phyloP scores from a whole-genome alignment of 2,329 filamentous ascomycete species.

The Tolypocladium nubicola region DNA sequence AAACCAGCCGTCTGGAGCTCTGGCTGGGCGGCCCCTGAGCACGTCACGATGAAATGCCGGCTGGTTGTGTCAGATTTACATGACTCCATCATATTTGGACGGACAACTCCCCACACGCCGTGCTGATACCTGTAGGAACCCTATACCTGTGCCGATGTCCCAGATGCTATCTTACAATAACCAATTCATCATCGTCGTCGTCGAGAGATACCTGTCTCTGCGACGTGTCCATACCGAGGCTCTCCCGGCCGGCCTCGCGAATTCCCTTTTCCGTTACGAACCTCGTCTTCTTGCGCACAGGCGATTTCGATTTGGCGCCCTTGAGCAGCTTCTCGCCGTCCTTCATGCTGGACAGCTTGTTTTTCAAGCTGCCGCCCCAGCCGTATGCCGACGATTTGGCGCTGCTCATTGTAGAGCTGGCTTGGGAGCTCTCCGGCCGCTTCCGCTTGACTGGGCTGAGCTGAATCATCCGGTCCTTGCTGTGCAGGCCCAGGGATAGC shows the following conservation, averaged over 20 bases:
- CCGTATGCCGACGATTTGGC: slow-evolving; percentile 28
- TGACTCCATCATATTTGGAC: neutral
- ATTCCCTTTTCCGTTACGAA: slow-evolving; percentile 72
- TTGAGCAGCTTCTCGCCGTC: slow-evolving; percentile 41
- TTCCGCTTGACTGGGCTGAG: slow-evolving; percentile 54
- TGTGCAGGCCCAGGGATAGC: slow-evolving; percentile 20
- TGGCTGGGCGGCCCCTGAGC: neutral
- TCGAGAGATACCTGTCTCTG: slow-evolving; percentile 24
- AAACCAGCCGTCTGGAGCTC: too few relatives aligned
- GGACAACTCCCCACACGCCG: neutral
- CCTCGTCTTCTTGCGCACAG: slow-evolving; percentile 62
- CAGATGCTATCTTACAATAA: slow-evolving; percentile 28
- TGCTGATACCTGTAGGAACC: neutral
- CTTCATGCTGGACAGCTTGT: slow-evolving; percentile 51
- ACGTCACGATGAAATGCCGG: neutral
- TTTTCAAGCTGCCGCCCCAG: slow-evolving; percentile 45
- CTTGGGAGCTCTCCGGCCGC: slow-evolving; percentile 37
- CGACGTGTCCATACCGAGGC: slow-evolving; percentile 45
- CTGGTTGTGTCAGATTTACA: neutral
- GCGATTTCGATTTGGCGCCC: slow-evolving; percentile 19
- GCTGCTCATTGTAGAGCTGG: slow-evolving; percentile 15
- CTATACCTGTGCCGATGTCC: neutral
- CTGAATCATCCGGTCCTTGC: slow-evolving; percentile 34
- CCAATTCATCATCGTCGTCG: slow-evolving; percentile 41
- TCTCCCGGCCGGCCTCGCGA: slow-evolving; percentile 65